phyloP scores from a whole-genome alignment of 2,329 filamentous ascomycete genomes.

The Claviceps humidiphila region DNA sequence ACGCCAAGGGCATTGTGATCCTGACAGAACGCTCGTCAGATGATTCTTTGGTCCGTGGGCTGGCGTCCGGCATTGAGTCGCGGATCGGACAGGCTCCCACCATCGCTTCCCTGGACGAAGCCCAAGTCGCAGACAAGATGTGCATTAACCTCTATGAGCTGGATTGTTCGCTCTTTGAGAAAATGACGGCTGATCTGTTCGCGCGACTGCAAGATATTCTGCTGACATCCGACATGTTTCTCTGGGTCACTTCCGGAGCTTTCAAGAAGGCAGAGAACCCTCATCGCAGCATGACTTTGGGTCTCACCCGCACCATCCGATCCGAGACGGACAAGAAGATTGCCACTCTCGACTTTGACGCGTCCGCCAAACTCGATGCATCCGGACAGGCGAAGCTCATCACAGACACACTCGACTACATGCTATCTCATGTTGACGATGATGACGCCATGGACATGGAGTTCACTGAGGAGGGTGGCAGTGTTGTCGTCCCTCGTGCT shows the following conservation, averaged over 20 bases:
- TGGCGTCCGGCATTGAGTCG: not conserved
- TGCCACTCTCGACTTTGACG: conserved; percentile 32
- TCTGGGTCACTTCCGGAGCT: conserved; percentile 28
- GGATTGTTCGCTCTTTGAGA: conserved; percentile 28
- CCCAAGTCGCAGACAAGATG: not conserved
- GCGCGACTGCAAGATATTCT: not conserved
- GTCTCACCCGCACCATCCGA: conserved; percentile 31
- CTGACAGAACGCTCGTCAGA: not conserved
- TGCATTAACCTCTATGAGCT: conserved; percentile 22
- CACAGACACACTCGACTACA: not conserved
- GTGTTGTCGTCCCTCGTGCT: conserved; percentile 17
- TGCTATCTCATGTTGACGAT: not conserved
- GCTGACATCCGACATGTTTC: conserved; percentile 16
- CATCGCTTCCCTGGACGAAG: conserved; percentile 6
- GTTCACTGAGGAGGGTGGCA: conserved; percentile 16
- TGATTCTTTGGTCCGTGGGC: not conserved
- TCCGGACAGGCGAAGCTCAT: not conserved
- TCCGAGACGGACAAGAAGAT: conserved; percentile 32
- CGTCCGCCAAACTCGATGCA: conserved; percentile 11
- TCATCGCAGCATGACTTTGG: conserved; percentile 30
- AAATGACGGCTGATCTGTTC: conserved; percentile 15
- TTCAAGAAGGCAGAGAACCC: conserved; percentile 23
- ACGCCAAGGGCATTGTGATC: not conserved
- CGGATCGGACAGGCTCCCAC: conserved; percentile 9
- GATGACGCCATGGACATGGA: conserved; percentile 15